Percentiles rank a stretch among this genome's conserved stretches.
phyloP scores from a whole-genome alignment of 2,329 filamentous ascomycete genomes.

The Penicillium sp. region DNA sequence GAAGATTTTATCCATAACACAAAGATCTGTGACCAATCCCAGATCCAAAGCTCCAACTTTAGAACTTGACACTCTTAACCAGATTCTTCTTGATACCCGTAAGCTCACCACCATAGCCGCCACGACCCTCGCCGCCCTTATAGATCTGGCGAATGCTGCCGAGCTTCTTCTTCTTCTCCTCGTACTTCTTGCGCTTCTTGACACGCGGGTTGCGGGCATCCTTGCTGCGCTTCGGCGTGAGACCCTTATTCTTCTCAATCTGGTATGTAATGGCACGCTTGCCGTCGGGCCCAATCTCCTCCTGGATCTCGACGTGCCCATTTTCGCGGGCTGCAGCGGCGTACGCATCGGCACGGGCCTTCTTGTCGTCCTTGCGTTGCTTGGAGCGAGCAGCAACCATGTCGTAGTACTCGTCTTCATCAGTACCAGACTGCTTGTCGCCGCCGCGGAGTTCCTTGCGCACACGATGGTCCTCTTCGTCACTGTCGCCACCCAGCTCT shows the following conservation, averaged over 20 bases:
- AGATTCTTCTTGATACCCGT: constrained; percentile 94
- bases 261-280: constrained; percentile 91
- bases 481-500: constrained; percentile 70
- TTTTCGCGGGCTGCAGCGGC: constrained; percentile 58
- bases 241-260: constrained; percentile 97
- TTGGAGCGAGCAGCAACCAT: constrained; percentile 68
- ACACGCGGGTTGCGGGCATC: constrained; percentile 92
- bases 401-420: constrained; percentile 74
- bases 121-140: constrained; percentile 79
- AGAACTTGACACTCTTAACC: constrained; percentile 92
- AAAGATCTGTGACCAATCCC: constrained; percentile 16
- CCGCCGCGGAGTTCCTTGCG: constrained; percentile 51
- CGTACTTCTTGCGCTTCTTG: constrained; percentile 97
- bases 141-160: constrained; percentile 82
- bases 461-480: constrained; percentile 63
- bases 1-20: constrained; percentile 17
- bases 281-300: constrained; percentile 75
- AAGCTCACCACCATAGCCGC: constrained; percentile 86
- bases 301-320: constrained; percentile 64
- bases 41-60: constrained; percentile 37
- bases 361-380: constrained; percentile 69
- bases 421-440: constrained; percentile 40
- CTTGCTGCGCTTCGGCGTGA: constrained; percentile 88
- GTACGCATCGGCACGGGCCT: constrained; percentile 64
- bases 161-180: constrained; percentile 97